Conservation (phyloP, 148 eudicot genomes). For the Rheum nobile region DNA sequence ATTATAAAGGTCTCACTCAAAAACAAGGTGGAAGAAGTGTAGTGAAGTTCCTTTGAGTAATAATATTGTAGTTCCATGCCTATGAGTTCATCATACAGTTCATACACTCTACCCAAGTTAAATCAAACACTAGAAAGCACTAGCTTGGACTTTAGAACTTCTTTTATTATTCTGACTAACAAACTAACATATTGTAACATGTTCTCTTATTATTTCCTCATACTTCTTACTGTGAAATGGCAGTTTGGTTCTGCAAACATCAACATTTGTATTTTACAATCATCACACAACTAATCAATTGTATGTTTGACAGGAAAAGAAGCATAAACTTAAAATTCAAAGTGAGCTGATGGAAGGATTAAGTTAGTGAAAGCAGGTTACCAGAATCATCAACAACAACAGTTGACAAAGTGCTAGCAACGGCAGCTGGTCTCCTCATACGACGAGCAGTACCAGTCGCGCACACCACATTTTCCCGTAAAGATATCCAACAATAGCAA, state of each 20-base stretch:
- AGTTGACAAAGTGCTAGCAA: conserved; percentile 73
- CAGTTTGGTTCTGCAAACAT: too few relatives aligned
- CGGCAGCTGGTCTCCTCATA: conserved; percentile 71
- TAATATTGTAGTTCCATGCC: too few relatives aligned
- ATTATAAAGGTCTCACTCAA: too few relatives aligned
- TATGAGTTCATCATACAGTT: not conserved
- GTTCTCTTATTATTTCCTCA: too few relatives aligned
- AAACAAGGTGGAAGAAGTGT: too few relatives aligned
- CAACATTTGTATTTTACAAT: too few relatives aligned
- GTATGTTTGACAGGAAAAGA: too few relatives aligned
- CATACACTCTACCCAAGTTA: not conserved
- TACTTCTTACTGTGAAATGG: too few relatives aligned
- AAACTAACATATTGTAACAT: too few relatives aligned
- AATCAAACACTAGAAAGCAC: not conserved
- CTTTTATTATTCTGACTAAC: not conserved
- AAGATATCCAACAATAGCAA: too few relatives aligned
- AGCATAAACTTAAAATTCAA: not conserved
- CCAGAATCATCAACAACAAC: conserved; percentile 10
- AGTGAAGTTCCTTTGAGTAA: too few relatives aligned
- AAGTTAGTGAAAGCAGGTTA: not conserved
- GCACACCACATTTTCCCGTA: conserved; percentile 67
- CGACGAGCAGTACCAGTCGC: conserved; percentile 56
- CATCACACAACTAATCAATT: too few relatives aligned
- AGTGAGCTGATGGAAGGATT: not conserved
- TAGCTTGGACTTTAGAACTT: not conserved